phyloP scores from a whole-genome alignment of 192 early-diverging fungal genomes.

The Radiomyces spectabilis region DNA sequence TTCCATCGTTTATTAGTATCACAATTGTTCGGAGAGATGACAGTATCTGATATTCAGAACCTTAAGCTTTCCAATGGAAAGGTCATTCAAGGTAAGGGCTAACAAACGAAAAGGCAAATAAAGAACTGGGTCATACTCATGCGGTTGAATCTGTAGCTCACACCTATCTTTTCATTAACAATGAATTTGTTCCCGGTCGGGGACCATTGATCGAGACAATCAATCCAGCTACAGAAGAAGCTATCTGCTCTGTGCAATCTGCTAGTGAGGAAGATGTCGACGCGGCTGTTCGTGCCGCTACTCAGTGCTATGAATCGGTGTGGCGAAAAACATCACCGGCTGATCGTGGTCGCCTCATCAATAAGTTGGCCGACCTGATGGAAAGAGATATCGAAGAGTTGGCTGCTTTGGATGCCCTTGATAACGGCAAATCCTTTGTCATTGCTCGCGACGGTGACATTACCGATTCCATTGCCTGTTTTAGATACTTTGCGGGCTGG shows the following conservation, averaged over 20 bases:
- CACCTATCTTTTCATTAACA: constrained; percentile 61
- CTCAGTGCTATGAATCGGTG: constrained; percentile 21
- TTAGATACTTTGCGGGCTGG: constrained; percentile 73
- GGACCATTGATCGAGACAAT: constrained; percentile 43
- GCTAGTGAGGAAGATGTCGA: constrained; percentile 53
- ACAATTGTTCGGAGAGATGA: constrained; percentile 9
- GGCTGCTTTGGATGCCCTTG: constrained; percentile 56
- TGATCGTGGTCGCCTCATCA: constrained; percentile 42
- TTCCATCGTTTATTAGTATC: not conserved
- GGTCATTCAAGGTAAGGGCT: constrained; percentile 8
- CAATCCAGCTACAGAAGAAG: constrained; percentile 59
- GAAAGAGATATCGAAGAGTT: constrained; percentile 40
- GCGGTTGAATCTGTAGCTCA: constrained; percentile 7
- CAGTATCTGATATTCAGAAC: constrained; percentile 24
- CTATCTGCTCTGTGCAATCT: constrained; percentile 46
- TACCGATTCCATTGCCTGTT: constrained; percentile 44
- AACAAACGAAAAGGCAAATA: not conserved
- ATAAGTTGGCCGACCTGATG: constrained; percentile 49
- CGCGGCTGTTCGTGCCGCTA: constrained; percentile 55
- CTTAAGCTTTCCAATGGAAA: constrained; percentile 13
- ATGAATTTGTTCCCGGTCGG: constrained; percentile 40
- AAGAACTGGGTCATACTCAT: not conserved
- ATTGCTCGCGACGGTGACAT: constrained; percentile 57
- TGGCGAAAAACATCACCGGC: constrained; percentile 44
- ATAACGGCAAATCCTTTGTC: constrained; percentile 70